These are phyloP conservation scores for Macrolepiota fuliginosa DNA, from an alignment of 768 basidiomycete species.

Conservation along the genomic window DNA sequence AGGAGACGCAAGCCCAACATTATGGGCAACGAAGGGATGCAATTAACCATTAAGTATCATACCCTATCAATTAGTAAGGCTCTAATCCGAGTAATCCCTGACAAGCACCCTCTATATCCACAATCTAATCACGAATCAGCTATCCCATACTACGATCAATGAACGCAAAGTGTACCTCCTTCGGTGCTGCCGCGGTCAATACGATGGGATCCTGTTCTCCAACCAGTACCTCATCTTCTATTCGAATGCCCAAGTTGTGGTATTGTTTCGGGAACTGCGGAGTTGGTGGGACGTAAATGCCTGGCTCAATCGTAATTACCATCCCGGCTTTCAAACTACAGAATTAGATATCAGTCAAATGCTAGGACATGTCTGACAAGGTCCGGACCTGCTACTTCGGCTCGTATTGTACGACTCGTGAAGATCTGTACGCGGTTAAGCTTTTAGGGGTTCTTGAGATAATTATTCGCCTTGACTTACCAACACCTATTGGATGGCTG, in stretches of 20 bases:
- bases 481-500: constrained; percentile 90
- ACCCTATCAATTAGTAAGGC: constrained; percentile 28
- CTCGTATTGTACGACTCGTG: constrained; percentile 77
- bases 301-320: constrained; percentile 92
- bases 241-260: constrained; percentile 88
- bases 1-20: background rate
- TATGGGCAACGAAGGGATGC: background rate
- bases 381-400: constrained; percentile 39
- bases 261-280: constrained; percentile 81
- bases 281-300: constrained; percentile 85
- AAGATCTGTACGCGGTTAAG: constrained; percentile 52
- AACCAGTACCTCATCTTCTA: constrained; percentile 86
- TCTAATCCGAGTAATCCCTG: constrained; percentile 68
- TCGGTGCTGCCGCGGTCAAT: constrained; percentile 72
- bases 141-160: background rate
- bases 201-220: constrained; percentile 59
- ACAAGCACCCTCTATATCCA: constrained; percentile 79
- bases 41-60: background rate
- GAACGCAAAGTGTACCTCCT: constrained; percentile 53
- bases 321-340: constrained; percentile 75
- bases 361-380: constrained; percentile 2
- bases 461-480: constrained; percentile 33
- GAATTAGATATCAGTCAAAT: background rate
- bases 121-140: constrained; percentile 41
- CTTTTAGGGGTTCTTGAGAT: background rate